phyloP scores from a whole-genome alignment of 192 early-diverging fungal species.

The Linnemannia zychae region DNA sequence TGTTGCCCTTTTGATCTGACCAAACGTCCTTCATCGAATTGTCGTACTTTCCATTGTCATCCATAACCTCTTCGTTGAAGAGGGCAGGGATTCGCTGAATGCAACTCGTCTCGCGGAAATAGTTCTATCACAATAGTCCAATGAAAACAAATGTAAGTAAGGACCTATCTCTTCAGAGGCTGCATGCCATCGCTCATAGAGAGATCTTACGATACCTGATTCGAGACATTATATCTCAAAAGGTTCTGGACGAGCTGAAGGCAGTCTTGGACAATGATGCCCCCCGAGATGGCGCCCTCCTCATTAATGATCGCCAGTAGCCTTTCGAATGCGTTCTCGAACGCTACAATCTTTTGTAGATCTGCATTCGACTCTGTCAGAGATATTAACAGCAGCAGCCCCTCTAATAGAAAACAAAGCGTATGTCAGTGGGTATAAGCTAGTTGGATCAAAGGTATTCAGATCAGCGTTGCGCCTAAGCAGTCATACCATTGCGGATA shows the following conservation, averaged over 20 bases:
- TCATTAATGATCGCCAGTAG: slow-evolving; percentile 90
- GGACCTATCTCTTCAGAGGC: background rate
- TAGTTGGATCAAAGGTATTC: background rate
- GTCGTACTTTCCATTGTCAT: slow-evolving; percentile 58
- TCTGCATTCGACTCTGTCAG: slow-evolving; percentile 95
- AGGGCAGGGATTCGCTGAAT: slow-evolving; percentile 90
- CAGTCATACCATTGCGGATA: slow-evolving; percentile 88
- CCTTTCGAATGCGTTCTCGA: slow-evolving; percentile 97
- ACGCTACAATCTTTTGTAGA: slow-evolving; percentile 99
- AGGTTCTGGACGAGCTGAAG: slow-evolving; percentile 93
- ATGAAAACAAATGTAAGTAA: slow-evolving; percentile 10
- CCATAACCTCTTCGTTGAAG: slow-evolving; percentile 62
- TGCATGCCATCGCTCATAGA: background rate
- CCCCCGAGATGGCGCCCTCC: slow-evolving; percentile 92
- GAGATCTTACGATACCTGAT: slow-evolving; percentile 78
- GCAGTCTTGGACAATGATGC: slow-evolving; percentile 98
- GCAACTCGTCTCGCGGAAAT: slow-evolving; percentile 96
- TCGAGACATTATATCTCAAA: slow-evolving; percentile 95
- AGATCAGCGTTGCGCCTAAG: background rate
- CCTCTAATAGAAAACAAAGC: slow-evolving; percentile 70
- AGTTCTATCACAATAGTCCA: slow-evolving; percentile 67
- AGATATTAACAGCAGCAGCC: slow-evolving; percentile 89
- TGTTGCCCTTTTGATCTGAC: slow-evolving; percentile 87
- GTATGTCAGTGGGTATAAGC: background rate
- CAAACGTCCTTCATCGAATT: slow-evolving; percentile 69